Evolutionary conservation across 2,329 filamentous ascomycete genomes (phyloP).

Genomic region (Aquanectria penicillioides): DNA sequence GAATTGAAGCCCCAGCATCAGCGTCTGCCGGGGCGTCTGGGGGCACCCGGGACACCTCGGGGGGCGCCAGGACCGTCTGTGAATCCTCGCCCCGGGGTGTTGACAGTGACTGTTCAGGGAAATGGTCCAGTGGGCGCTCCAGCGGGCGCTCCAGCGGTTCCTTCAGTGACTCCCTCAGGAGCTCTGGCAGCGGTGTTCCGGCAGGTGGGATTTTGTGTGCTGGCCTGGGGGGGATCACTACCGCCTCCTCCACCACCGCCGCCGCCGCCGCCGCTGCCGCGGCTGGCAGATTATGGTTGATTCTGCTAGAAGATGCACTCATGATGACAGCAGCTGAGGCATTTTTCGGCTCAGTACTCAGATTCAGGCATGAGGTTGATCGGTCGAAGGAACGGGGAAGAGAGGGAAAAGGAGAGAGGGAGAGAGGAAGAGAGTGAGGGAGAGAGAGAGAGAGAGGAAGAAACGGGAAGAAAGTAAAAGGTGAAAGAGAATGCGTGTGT

Average conservation of each 20-base stretch:
- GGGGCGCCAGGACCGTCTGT: too few species aligned
- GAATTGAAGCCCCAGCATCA: conserved; percentile 24
- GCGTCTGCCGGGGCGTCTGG: conserved; percentile 37
- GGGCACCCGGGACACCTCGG: too few species aligned
- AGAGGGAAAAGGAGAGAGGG: conserved; percentile 1
- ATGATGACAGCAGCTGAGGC: conserved; percentile 61
- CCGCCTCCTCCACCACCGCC: background rate
- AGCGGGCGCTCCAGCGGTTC: conserved; percentile 5
- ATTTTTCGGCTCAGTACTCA: conserved; percentile 62
- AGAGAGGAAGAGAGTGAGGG: background rate
- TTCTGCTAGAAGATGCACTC: conserved; percentile 43
- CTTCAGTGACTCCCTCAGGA: conserved; percentile 9
- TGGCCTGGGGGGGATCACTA: too few species aligned
- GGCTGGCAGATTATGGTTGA: conserved; percentile 23
- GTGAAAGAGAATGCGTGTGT: conserved; percentile 25
- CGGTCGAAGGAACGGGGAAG: conserved; percentile 43
- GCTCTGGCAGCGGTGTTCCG: background rate
- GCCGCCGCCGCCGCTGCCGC: conserved; percentile 8
- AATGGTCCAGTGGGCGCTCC: background rate
- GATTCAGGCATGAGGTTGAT: conserved; percentile 68
- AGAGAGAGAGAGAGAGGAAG: conserved; percentile 26
- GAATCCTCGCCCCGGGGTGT: conserved; percentile 29
- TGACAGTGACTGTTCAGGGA: conserved; percentile 1
- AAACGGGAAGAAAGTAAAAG: conserved; percentile 25
- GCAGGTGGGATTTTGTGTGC: too few species aligned